Evolutionary conservation across 495 filamentous ascomycete species (phyloP).

Genomic region (Neurospora cerealis): DNA sequence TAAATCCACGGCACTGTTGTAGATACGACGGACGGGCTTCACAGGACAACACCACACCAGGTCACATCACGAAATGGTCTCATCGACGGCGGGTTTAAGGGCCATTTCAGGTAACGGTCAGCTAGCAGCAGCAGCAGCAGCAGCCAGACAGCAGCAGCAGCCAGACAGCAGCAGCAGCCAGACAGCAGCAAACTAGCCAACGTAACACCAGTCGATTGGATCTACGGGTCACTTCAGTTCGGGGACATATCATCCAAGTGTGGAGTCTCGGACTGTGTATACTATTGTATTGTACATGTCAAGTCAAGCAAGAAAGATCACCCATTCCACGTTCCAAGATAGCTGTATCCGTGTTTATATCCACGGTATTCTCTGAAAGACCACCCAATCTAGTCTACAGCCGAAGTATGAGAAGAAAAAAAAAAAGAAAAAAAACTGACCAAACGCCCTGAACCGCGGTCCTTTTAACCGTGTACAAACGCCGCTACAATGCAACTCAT

Average conservation of each 20-base stretch:
- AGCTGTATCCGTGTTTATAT: not conserved
- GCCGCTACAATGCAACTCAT: not conserved
- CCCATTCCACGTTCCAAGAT: not conserved
- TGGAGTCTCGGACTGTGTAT: not conserved
- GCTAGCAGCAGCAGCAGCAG: not conserved
- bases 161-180: too few species aligned
- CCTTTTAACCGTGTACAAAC: not conserved
- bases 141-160: too few species aligned
- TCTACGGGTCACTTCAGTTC: too few species aligned
- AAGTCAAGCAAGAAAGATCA: not conserved
- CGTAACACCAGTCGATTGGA: too few species aligned
- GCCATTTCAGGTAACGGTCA: not conserved
- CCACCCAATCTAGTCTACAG: not conserved
- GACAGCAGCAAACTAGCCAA: too few species aligned
- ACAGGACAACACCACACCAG: not conserved
- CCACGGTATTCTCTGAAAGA: not conserved
- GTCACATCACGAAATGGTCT: not conserved
- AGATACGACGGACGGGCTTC: not conserved
- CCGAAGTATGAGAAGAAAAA: not conserved
- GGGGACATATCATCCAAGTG: not conserved
- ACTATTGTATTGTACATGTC: not conserved
- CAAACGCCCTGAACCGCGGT: not conserved
- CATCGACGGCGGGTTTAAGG: not conserved
- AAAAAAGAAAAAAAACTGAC: not conserved
- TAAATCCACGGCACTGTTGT: not conserved